Percentiles rank a stretch among this genome's conserved stretches.
Conservation (phyloP, 495 filamentous ascomycete genomes). For the Penicillium silybi region DNA sequence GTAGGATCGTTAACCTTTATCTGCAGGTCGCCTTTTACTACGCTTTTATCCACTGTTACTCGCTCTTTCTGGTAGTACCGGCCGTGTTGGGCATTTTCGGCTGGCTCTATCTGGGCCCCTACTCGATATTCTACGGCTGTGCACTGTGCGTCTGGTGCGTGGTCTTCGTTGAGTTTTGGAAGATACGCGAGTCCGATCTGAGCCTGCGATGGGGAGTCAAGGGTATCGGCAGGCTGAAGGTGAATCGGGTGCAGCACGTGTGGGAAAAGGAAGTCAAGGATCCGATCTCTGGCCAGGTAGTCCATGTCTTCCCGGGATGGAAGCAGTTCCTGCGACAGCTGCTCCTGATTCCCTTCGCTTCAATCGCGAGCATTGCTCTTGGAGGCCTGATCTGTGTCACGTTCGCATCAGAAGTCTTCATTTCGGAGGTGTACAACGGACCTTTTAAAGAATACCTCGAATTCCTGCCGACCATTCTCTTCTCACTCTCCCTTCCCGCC, state of each 20-base stretch:
- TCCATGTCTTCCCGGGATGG: slow-evolving; percentile 68
- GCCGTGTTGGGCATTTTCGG: slow-evolving; percentile 70
- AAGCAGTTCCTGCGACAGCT: slow-evolving; percentile 76
- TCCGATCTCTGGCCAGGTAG: slow-evolving; percentile 74
- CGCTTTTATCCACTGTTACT: slow-evolving; percentile 90
- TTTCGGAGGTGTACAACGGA: slow-evolving; percentile 87
- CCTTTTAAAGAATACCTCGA: slow-evolving; percentile 77
- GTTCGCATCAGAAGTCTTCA: slow-evolving; percentile 89
- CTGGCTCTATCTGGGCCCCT: slow-evolving; percentile 77
- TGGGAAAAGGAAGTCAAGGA: slow-evolving; percentile 74
- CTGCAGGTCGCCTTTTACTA: slow-evolving; percentile 84
- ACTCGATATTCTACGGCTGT: slow-evolving; percentile 74
- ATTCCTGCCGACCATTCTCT: slow-evolving; percentile 79
- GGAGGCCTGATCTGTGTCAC: slow-evolving; percentile 76
- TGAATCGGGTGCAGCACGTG: slow-evolving; percentile 68
- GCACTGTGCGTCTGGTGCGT: slow-evolving; percentile 79
- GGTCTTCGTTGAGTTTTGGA: slow-evolving; percentile 94
- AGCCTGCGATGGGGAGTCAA: slow-evolving; percentile 88
- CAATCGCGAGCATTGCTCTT: slow-evolving; percentile 64
- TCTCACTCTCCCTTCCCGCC: slow-evolving; percentile 71
- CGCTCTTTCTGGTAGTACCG: slow-evolving; percentile 76
- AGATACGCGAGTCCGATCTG: slow-evolving; percentile 85
- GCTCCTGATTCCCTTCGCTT: slow-evolving; percentile 81
- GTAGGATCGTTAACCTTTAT: not conserved
- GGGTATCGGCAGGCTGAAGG: slow-evolving; percentile 76